Percentiles rank a stretch among this genome's conserved stretches.
phyloP scores from a whole-genome alignment of 1,139 yeast species.

The Candida dubliniensis region DNA sequence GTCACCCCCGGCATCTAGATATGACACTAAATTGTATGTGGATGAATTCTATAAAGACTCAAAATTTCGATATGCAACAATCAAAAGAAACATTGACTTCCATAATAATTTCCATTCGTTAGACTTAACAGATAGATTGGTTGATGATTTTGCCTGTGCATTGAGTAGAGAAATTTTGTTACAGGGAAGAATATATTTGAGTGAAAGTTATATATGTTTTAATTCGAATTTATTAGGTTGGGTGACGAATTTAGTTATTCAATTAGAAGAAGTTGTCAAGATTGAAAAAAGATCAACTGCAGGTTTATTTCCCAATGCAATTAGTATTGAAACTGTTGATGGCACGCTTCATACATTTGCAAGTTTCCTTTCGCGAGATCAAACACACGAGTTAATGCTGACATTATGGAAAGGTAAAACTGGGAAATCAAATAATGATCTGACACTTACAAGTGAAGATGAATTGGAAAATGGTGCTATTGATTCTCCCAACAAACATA shows the following conservation, averaged over 20 bases:
- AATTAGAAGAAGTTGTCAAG: constrained; percentile 66
- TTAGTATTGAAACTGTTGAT: constrained; percentile 67
- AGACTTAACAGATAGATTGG: constrained; percentile 66
- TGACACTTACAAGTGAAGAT: constrained; percentile 7
- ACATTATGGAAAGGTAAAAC: constrained; percentile 51
- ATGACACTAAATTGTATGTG: constrained; percentile 37
- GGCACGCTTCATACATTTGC: constrained; percentile 72
- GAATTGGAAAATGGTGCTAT: constrained; percentile 8
- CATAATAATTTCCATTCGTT: constrained; percentile 72
- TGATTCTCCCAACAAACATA: constrained; percentile 13
- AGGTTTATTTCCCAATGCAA: constrained; percentile 90
- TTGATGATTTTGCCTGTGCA: constrained; percentile 91
- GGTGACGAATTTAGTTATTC: constrained; percentile 79
- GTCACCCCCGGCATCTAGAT: constrained; percentile 24
- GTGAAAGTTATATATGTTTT: constrained; percentile 81
- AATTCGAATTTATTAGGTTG: constrained; percentile 91
- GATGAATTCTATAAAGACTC: constrained; percentile 38
- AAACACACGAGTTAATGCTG: constrained; percentile 67
- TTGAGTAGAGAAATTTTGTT: constrained; percentile 80
- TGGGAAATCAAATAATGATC: constrained; percentile 20
- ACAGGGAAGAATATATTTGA: constrained; percentile 88
- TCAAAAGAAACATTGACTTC: constrained; percentile 72
- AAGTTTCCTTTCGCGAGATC: constrained; percentile 80
- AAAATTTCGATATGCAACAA: constrained; percentile 57
- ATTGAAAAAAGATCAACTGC: constrained; percentile 84